Evolutionary conservation across 2,329 filamentous ascomycete genomes (phyloP).

Genomic region (Aurifilum marmelostoma): DNA sequence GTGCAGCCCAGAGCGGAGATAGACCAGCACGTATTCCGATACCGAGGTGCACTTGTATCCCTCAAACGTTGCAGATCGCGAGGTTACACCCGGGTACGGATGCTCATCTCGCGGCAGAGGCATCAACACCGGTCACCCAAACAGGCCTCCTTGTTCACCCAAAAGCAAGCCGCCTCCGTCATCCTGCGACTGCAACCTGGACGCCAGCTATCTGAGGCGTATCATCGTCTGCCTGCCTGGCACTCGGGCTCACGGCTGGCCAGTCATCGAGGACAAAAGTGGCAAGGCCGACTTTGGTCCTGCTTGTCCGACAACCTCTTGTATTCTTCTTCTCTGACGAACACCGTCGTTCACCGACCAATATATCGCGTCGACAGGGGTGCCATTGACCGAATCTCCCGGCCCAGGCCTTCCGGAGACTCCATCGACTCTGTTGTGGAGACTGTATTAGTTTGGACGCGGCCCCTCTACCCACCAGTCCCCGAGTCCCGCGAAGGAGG

Average conservation of each 20-base stretch:
- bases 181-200: conserved; percentile 5
- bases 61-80: conserved; percentile 12
- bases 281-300: not conserved
- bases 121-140: not conserved
- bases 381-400: conserved; percentile 13
- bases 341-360: not conserved
- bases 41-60: conserved; percentile 5
- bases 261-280: not conserved
- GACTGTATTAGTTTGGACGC: conserved; percentile 11
- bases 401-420: conserved; percentile 21
- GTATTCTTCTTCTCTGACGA: not conserved
- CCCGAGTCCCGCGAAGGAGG: conserved; percentile 13
- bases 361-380: conserved; percentile 21
- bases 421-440: conserved; percentile 15
- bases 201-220: conserved; percentile 9
- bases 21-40: not conserved
- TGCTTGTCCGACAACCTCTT: not conserved
- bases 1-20: not conserved
- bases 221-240: conserved; percentile 15
- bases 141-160: conserved; percentile 4
- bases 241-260: not conserved
- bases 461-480: conserved; percentile 13
- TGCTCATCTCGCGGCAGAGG: conserved; percentile 1
- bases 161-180: not conserved
- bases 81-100: not conserved